Evolutionary conservation across 2,329 filamentous ascomycete genomes (phyloP), one percentile per base, ranked within the genome.

Genomic region (Xylariaceae sp.): DNA sequence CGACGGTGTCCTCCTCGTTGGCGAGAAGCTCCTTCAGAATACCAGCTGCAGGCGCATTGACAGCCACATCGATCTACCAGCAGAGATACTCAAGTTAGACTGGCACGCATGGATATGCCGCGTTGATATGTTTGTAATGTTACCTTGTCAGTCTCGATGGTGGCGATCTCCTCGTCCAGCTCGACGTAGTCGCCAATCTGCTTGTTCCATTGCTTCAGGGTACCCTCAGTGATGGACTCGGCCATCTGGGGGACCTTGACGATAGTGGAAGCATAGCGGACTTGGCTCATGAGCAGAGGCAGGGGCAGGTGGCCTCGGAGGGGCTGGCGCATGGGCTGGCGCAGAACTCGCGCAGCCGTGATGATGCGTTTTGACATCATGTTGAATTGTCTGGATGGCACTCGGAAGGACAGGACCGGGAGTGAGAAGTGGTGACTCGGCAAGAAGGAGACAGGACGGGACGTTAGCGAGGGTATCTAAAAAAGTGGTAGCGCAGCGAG

Each of bases 121-220:
- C 17, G 47, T 18, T 42, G 56, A 50, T 64, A 23, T 49, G n/a
- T 56, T 42, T 30, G 23, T 30, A 4, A 30, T 2, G 23, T 64
- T 78, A 91, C 90, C 87, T 99, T 99, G 83, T 99, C 94, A 11
- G 94, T 99, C 78, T 99, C 94, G 72, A 99, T 99, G 53, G 93
- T 97, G 37, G 94, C 94, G 74, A 99, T 93, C 75, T 99, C 94
- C 78, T 97, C 94, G 72, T 99, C 94, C 70, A 88, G 88, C 79
- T 96, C 92, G 55, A 99, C 92, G 69, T 86, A 92, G 74, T 99
- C 94, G 71, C 94, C 94, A 69, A 97, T 80, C 77, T 93, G 75
- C 75, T 97, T 97, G 71, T 85, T 88, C 81, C 92, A 97, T 73
- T 96, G 92, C 79, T 96, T 97, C 71, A 99, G 76, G 18, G 94